These are phyloP conservation scores for Claviceps citrina DNA, from an alignment of 2,329 filamentous ascomycete species.

Conservation along the genomic window DNA sequence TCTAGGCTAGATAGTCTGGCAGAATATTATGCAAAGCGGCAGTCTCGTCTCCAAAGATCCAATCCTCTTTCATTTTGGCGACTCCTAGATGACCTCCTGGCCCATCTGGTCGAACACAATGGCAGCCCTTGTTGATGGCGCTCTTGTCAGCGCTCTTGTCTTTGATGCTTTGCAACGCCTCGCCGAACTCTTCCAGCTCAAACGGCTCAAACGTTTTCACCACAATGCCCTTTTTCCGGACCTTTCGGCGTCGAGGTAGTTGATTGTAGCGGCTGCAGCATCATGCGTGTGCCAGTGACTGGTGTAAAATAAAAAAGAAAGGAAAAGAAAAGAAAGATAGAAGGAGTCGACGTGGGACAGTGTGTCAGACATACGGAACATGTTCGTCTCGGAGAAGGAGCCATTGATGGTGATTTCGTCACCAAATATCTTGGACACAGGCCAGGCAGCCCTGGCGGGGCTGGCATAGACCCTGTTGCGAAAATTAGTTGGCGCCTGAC, in stretches of 20 bases:
- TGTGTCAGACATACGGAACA: slow-evolving; percentile 40
- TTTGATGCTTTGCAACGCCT: slow-evolving; percentile 54
- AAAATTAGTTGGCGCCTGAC: slow-evolving; percentile 3
- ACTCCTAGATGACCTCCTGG: too few relatives aligned
- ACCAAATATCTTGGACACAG: slow-evolving; percentile 56
- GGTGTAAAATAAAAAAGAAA: background rate
- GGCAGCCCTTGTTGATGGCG: too few relatives aligned
- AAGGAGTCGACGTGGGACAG: background rate
- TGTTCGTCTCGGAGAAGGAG: slow-evolving; percentile 59
- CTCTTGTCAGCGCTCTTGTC: slow-evolving; percentile 63
- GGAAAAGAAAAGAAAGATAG: too few relatives aligned
- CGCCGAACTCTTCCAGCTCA: slow-evolving; percentile 56
- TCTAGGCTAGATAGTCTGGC: too few relatives aligned
- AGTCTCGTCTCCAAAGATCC: too few relatives aligned
- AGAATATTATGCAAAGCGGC: too few relatives aligned
- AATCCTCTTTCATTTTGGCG: too few relatives aligned
- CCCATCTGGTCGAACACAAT: slow-evolving; percentile 50
- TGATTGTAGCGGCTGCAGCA: slow-evolving; percentile 26
- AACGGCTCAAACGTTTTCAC: slow-evolving; percentile 57
- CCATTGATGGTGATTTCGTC: slow-evolving; percentile 58
- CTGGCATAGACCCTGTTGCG: slow-evolving; percentile 44
- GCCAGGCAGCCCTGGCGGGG: slow-evolving; percentile 47
- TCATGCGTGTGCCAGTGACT: background rate
- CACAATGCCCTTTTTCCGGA: slow-evolving; percentile 52
- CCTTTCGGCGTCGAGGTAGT: slow-evolving; percentile 41